These are phyloP conservation scores for Aspergillus ibericus DNA, from an alignment of 2,329 filamentous ascomycete genomes.

Conservation along the genomic window DNA sequence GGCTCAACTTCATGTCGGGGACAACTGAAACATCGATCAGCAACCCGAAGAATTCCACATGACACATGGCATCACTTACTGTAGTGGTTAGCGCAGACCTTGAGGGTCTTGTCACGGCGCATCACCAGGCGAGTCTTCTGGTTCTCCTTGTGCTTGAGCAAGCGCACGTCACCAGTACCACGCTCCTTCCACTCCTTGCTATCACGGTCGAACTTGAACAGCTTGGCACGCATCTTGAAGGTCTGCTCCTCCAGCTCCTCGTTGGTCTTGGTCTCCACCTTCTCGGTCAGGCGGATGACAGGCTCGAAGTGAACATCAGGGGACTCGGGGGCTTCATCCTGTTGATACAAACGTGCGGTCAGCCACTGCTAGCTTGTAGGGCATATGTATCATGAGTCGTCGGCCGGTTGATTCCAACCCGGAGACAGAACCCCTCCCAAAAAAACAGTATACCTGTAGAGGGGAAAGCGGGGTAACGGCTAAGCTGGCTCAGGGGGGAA, in stretches of 20 bases:
- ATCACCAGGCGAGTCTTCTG: slow-evolving; percentile 97
- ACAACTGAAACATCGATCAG: slow-evolving; percentile 63
- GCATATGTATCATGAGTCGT: not conserved
- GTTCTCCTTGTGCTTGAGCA: slow-evolving; percentile 99
- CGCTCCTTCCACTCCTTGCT: slow-evolving; percentile 98
- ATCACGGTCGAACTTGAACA: slow-evolving; percentile 96
- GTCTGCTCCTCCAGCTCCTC: slow-evolving; percentile 96
- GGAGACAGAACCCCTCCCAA: not conserved
- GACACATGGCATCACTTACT: slow-evolving; percentile 58
- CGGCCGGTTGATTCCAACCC: too few species aligned
- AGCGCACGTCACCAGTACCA: slow-evolving; percentile 90
- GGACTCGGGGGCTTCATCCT: slow-evolving; percentile 78
- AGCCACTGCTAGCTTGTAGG: slow-evolving; percentile 3
- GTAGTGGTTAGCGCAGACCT: slow-evolving; percentile 99
- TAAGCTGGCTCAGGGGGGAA: not conserved
- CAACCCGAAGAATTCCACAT: not conserved
- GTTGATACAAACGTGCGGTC: slow-evolving; percentile 6
- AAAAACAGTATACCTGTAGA: slow-evolving; percentile 12
- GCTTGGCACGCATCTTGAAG: slow-evolving; percentile 99
- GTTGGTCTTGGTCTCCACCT: slow-evolving; percentile 96
- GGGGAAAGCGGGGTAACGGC: not conserved
- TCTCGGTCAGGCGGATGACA: slow-evolving; percentile 92
- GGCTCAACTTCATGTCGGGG: slow-evolving; percentile 97
- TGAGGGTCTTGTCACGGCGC: slow-evolving; percentile 99
- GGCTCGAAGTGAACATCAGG: slow-evolving; percentile 97